phyloP scores from a whole-genome alignment of 2,329 filamentous ascomycete species.

The Aspergillus novofumigatus region DNA sequence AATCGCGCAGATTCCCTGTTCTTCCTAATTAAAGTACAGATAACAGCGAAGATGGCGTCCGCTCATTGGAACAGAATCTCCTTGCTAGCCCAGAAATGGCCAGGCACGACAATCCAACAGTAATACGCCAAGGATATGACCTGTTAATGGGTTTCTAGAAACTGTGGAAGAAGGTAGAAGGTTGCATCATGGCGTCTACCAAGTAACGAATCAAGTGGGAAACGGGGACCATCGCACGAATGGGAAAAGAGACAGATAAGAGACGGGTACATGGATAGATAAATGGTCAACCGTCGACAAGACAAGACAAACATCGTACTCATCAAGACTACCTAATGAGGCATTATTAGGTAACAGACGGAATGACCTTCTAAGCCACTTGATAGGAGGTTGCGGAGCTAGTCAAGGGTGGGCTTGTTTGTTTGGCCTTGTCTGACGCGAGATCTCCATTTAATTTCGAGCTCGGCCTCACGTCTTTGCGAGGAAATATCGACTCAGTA shows the following conservation, averaged over 20 bases:
- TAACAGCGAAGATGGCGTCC: background rate
- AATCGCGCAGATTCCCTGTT: background rate
- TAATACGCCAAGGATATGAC: too few species aligned
- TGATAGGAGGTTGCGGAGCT: slow-evolving; percentile 16
- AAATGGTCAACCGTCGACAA: background rate
- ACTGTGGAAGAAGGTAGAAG: background rate
- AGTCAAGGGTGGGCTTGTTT: slow-evolving; percentile 5
- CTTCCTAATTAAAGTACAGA: background rate
- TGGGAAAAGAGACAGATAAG: background rate
- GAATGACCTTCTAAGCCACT: slow-evolving; percentile 11
- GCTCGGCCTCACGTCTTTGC: slow-evolving; percentile 21
- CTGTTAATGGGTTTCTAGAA: background rate
- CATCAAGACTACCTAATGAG: background rate
- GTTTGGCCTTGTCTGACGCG: slow-evolving; percentile 18
- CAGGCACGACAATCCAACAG: background rate
- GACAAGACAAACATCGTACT: background rate
- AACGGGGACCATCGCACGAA: background rate
- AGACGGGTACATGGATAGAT: background rate
- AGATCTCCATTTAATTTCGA: slow-evolving; percentile 25
- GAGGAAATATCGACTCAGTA: slow-evolving; percentile 25
- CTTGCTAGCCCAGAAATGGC: background rate
- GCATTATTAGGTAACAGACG: slow-evolving; percentile 1
- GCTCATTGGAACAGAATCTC: background rate
- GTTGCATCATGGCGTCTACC: too few species aligned
- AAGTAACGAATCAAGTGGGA: background rate